phyloP scores from a whole-genome alignment of 2,329 filamentous ascomycete species.

The Camillea tinctor region DNA sequence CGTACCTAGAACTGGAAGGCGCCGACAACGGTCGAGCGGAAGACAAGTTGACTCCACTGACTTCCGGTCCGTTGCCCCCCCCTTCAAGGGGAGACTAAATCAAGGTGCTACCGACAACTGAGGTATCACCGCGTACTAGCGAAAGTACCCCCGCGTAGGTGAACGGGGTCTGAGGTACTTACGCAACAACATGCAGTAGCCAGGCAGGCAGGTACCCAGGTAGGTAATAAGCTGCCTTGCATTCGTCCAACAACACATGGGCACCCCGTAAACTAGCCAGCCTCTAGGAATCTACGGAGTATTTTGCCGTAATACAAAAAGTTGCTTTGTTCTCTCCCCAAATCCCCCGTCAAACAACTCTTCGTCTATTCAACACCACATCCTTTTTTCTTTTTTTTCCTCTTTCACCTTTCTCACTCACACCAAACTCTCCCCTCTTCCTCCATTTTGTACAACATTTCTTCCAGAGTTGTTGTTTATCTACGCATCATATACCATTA shows the following conservation, averaged over 20 bases:
- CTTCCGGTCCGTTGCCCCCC: constrained; percentile 5
- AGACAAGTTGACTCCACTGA: constrained; percentile 18
- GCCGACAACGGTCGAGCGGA: constrained; percentile 28
- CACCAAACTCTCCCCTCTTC: not conserved
- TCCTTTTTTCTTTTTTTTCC: constrained; percentile 13
- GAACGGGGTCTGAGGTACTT: not conserved
- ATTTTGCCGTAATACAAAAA: constrained; percentile 30
- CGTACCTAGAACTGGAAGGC: constrained; percentile 4
- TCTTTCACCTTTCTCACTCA: not conserved
- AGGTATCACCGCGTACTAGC: not conserved
- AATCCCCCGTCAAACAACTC: constrained; percentile 11
- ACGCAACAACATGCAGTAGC: not conserved
- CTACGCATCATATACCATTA: not conserved
- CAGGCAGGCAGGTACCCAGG: not conserved
- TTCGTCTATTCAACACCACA: constrained; percentile 8
- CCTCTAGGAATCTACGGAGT: constrained; percentile 16
- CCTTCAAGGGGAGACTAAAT: constrained; percentile 8
- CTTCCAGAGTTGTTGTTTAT: not conserved
- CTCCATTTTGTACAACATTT: not conserved
- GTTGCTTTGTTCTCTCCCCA: constrained; percentile 11
- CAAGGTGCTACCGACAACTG: constrained; percentile 5
- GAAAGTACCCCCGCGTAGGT: not conserved
- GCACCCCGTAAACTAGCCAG: constrained; percentile 1
- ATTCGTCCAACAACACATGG: not conserved
- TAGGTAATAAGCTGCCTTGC: not conserved